Percentiles rank a stretch among this genome's conserved stretches.
These are phyloP conservation scores for Mycena pura DNA, from an alignment of 768 basidiomycete genomes.

Conservation along the genomic window DNA sequence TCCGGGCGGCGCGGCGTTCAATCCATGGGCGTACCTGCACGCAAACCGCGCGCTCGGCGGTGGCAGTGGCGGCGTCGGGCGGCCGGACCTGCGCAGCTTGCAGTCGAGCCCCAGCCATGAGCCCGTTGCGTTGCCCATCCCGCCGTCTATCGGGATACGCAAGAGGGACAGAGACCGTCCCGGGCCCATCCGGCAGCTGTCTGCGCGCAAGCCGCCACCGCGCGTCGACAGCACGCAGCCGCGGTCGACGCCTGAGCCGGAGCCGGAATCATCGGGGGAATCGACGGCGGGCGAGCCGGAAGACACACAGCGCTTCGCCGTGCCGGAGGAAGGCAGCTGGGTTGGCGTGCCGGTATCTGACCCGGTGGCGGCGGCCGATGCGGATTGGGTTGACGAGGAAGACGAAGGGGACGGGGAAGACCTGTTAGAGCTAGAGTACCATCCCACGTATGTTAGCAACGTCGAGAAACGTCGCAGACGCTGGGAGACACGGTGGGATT, in stretches of 20 bases:
- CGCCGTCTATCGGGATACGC: conserved; percentile 53
- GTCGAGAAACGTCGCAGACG: conserved; percentile 70
- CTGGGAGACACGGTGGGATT: conserved; percentile 82
- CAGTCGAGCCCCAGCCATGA: conserved; percentile 77
- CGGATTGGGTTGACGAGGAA: conserved; percentile 79
- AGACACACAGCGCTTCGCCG: conserved; percentile 36
- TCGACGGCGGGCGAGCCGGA: conserved; percentile 77
- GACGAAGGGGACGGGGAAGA: conserved; percentile 74
- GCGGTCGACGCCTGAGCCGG: conserved; percentile 62
- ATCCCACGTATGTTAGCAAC: conserved; percentile 72
- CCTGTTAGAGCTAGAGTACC: conserved; percentile 76
- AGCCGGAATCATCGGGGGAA: conserved; percentile 78
- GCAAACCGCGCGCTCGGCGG: conserved; percentile 56
- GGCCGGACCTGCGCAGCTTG: conserved; percentile 52
- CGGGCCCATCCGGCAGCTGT: conserved; percentile 32
- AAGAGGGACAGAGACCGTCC: conserved; percentile 41
- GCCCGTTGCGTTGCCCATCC: conserved; percentile 61
- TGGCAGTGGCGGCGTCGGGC: conserved; percentile 3
- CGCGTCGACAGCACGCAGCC: conserved; percentile 86
- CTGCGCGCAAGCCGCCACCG: conserved; percentile 67
- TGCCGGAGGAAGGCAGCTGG: conserved; percentile 46
- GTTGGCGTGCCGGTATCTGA: conserved; percentile 33
- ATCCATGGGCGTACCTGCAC: conserved; percentile 78
- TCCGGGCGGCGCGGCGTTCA: conserved; percentile 56
- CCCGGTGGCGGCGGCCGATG: conserved; percentile 45